These are phyloP conservation scores for Ettlia oleoabundans DNA, from an alignment of 139 green algal genomes.

Conservation along the genomic window DNA sequence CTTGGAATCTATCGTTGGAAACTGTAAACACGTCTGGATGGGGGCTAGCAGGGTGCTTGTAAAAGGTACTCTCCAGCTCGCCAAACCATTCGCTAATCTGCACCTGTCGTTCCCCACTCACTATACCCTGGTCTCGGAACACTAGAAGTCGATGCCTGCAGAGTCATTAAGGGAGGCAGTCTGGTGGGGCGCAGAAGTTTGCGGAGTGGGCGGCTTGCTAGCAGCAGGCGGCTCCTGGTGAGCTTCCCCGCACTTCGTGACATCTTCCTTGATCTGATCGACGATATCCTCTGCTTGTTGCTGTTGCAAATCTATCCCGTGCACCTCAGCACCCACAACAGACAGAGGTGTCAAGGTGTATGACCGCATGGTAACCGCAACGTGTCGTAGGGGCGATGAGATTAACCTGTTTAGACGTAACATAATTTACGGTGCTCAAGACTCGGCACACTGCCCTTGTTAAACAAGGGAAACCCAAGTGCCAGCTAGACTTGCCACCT, in stretches of 20 bases:
- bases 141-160: slow-evolving; percentile 55
- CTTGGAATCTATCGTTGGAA: slow-evolving; percentile 51
- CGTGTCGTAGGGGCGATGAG: no score
- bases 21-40: slow-evolving; percentile 64
- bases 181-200: neutral
- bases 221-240: neutral
- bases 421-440: no score
- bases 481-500: no score
- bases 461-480: no score
- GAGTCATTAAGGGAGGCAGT: no score
- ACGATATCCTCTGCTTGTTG: neutral
- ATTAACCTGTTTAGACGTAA: no score
- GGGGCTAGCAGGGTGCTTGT: slow-evolving; percentile 56
- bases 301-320: slow-evolving; percentile 33
- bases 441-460: no score
- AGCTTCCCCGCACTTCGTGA: neutral
- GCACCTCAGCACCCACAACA: slow-evolving; percentile 20
- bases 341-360: slow-evolving; percentile 17
- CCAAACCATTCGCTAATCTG: slow-evolving; percentile 63
- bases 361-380: no score
- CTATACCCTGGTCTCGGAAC: slow-evolving; percentile 54
- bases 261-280: slow-evolving; percentile 30
- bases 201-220: no score
- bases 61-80: slow-evolving; percentile 51
- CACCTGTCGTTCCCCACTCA: slow-evolving; percentile 54